Base-by-base conservation (phyloP, 2,329 filamentous ascomycete genomes). In the Hypoxylon rubiginosum region DNA sequence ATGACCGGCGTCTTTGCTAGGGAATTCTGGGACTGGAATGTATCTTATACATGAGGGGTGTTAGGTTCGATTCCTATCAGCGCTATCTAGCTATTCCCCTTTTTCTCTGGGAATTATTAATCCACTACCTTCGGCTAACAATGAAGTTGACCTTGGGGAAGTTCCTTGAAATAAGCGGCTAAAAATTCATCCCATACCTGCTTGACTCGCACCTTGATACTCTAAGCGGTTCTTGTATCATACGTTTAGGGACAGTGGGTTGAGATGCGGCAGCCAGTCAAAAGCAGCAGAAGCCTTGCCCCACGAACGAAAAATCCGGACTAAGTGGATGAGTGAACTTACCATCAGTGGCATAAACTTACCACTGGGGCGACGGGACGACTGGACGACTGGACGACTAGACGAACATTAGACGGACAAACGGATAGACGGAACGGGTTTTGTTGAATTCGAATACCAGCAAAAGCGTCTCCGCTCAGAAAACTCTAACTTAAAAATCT, bases 181-280 rank as follows among this genome's bases (percentile, higher is more conserved):
- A 10, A 7, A 45, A 34, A 58, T 41, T 62, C 53, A 36, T 58
- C 55, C 15, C 50, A 50, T 50, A 28, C 13, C 10, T 13, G 28
- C 49, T 41, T 68, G 63, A 68, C 60, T 68, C 66, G 65, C 32
- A 45, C 19, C 8, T 36, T 49, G n/a, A 53, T 53, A 43, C 28
- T 53, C 56, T n/a, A 43, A 48, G 36, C 24, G 28, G 48, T 26
- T 17, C 30, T 32, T 45, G 1, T 39, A 24, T 24, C 21, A 24
- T 24, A 24, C 21, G 21, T 51, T 46, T 50, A 51, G 49, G 41
- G 34, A 36, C 30, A n/a, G 1, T 34, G 32, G 28, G 45, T 32
- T 41, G 26, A 54, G 13, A 55, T 11, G 19, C 34, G 49, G 15
- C 21, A 53, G 26, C 63, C 45, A 61, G 46, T 61, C 50, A 55